phyloP scores from a whole-genome alignment of 1,139 yeast species.

The Scheffersomyces stambukii region DNA sequence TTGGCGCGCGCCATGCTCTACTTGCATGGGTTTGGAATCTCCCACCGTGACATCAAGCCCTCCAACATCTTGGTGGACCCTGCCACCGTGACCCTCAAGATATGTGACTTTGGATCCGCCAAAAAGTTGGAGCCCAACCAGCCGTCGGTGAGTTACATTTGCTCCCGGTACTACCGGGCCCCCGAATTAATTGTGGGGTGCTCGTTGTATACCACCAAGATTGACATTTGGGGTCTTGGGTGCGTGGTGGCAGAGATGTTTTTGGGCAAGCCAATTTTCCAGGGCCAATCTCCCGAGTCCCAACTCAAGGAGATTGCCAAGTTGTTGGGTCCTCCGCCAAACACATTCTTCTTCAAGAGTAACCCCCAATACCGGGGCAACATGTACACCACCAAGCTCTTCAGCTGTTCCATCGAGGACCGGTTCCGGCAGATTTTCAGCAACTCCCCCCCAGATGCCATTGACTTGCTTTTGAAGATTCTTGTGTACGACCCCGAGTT shows the following conservation, averaged over 20 bases:
- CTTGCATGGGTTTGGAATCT: slow-evolving; percentile 72
- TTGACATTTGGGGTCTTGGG: slow-evolving; percentile 84
- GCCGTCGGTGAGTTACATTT: slow-evolving; percentile 74
- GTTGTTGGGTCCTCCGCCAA: slow-evolving; percentile 72
- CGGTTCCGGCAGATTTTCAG: slow-evolving; percentile 68
- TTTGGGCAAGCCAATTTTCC: slow-evolving; percentile 76
- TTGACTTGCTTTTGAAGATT: slow-evolving; percentile 65
- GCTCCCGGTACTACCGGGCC: slow-evolving; percentile 78
- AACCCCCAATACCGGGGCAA: slow-evolving; percentile 76
- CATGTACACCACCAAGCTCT: slow-evolving; percentile 63
- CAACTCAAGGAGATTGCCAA: slow-evolving; percentile 77
- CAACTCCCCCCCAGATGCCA: slow-evolving; percentile 65
- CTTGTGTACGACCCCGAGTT: slow-evolving; percentile 70
- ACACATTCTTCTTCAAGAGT: slow-evolving; percentile 66
- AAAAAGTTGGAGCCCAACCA: slow-evolving; percentile 69
- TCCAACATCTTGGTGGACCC: slow-evolving; percentile 76
- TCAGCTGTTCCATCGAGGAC: slow-evolving; percentile 55
- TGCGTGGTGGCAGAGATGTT: slow-evolving; percentile 85
- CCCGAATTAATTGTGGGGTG: slow-evolving; percentile 82
- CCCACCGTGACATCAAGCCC: slow-evolving; percentile 81
- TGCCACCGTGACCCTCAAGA: slow-evolving; percentile 56
- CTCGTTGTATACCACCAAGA: slow-evolving; percentile 68
- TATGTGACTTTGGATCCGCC: slow-evolving; percentile 83
- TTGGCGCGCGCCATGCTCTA: slow-evolving; percentile 79
- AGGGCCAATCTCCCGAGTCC: slow-evolving; percentile 70